Percentiles rank a stretch among this genome's conserved stretches.
phyloP scores from a whole-genome alignment of 768 basidiomycete genomes.

The Peribolospora kevripleyi region DNA sequence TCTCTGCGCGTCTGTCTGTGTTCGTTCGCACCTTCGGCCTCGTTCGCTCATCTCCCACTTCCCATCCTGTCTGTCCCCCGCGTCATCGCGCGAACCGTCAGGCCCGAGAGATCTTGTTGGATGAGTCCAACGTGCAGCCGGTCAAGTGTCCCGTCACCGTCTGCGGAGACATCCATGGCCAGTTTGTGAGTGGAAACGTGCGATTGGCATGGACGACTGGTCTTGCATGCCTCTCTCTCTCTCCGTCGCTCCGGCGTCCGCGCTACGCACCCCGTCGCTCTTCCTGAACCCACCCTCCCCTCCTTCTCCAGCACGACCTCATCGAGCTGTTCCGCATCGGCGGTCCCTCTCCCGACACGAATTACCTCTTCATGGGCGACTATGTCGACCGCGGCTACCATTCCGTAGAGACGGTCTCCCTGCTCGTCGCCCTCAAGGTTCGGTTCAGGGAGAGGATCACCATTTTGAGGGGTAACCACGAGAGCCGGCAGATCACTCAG shows the following conservation, averaged over 20 bases:
- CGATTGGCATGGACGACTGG: not conserved
- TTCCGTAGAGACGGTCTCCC: not conserved
- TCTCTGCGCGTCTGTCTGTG: not conserved
- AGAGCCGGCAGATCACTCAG: not conserved
- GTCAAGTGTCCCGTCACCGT: not conserved
- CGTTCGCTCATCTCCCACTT: too few relatives aligned
- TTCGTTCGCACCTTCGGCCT: too few relatives aligned
- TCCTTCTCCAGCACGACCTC: not conserved
- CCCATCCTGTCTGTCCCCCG: too few relatives aligned
- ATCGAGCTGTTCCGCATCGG: not conserved
- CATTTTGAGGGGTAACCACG: not conserved
- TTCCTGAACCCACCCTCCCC: too few relatives aligned
- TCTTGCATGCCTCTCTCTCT: not conserved
- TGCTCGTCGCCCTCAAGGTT: not conserved
- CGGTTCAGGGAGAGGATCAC: not conserved
- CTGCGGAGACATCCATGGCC: not conserved
- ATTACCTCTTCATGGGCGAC: not conserved
- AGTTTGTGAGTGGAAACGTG: not conserved
- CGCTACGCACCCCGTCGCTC: too few relatives aligned
- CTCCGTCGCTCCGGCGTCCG: not conserved
- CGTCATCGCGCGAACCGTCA: not conserved
- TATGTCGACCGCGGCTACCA: not conserved
- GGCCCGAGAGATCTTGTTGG: not conserved
- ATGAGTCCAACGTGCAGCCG: not conserved
- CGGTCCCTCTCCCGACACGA: not conserved